These are phyloP conservation scores for Fusarium brachygibbosum DNA, from an alignment of 2,329 filamentous ascomycete species.

Conservation along the genomic window DNA sequence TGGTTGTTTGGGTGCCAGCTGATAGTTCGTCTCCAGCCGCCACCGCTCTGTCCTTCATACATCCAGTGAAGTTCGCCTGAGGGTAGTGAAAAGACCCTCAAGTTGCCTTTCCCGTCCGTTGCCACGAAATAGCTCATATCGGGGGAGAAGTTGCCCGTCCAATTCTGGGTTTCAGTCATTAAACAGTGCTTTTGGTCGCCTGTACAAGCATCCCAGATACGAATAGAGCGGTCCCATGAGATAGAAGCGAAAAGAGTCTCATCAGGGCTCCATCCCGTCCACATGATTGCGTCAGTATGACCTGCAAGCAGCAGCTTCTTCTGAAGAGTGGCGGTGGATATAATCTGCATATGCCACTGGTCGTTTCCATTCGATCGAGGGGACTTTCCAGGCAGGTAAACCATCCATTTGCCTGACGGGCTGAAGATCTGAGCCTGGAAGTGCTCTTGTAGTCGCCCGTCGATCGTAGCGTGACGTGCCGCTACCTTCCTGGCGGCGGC, in stretches of 20 bases:
- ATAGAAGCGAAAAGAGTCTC: slow-evolving; percentile 29
- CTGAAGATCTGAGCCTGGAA: slow-evolving; percentile 16
- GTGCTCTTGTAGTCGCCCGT: not conserved
- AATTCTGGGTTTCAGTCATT: slow-evolving; percentile 20
- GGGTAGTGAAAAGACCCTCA: slow-evolving; percentile 5
- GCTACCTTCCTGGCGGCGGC: not conserved
- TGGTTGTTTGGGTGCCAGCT: slow-evolving; percentile 25
- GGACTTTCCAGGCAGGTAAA: slow-evolving; percentile 2
- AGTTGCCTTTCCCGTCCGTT: slow-evolving; percentile 16
- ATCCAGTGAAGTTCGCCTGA: slow-evolving; percentile 6
- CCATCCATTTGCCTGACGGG: slow-evolving; percentile 13
- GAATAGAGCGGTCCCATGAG: slow-evolving; percentile 22
- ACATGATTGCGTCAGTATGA: slow-evolving; percentile 22
- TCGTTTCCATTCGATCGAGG: not conserved
- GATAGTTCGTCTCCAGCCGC: slow-evolving; percentile 17
- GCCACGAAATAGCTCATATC: slow-evolving; percentile 14
- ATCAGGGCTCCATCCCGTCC: slow-evolving; percentile 31
- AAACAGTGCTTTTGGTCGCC: slow-evolving; percentile 16
- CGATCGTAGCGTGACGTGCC: slow-evolving; percentile 6
- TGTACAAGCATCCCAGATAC: slow-evolving; percentile 20
- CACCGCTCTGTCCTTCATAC: not conserved
- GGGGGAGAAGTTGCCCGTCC: slow-evolving; percentile 21
- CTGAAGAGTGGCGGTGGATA: not conserved
- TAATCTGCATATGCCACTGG: slow-evolving; percentile 18
- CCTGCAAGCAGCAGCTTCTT: not conserved